These are phyloP conservation scores for Aspergillus hortae DNA, from an alignment of 2,329 filamentous ascomycete genomes.

Conservation along the genomic window DNA sequence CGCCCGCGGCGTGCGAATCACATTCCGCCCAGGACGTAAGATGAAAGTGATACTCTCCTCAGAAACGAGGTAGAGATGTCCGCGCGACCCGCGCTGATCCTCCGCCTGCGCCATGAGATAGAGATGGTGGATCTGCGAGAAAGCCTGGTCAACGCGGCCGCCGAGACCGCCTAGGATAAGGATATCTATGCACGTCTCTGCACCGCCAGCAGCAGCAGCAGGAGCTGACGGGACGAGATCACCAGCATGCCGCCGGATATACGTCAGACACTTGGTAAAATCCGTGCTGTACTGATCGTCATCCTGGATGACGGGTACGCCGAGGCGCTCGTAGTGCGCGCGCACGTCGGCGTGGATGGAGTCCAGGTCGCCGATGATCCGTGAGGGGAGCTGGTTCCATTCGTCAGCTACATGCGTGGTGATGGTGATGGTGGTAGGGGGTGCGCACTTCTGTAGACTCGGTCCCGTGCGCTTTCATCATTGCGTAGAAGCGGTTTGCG, in stretches of 20 bases:
- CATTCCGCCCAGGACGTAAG: constrained; percentile 65
- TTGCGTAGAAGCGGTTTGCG: constrained; percentile 69
- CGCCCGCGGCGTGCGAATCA: constrained; percentile 59
- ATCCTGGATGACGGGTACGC: constrained; percentile 64
- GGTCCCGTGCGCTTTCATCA: constrained; percentile 33
- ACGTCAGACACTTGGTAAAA: constrained; percentile 76
- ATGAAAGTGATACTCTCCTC: constrained; percentile 79
- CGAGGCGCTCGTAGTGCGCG: constrained; percentile 61
- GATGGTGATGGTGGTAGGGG: constrained; percentile 4
- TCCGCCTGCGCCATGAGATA: constrained; percentile 49
- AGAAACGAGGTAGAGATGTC: constrained; percentile 73
- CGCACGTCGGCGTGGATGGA: constrained; percentile 64
- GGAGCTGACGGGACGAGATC: constrained; percentile 19
- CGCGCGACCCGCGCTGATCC: constrained; percentile 26
- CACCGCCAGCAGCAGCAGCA: constrained; percentile 3
- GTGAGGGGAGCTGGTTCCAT: constrained; percentile 53
- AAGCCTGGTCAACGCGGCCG: constrained; percentile 86
- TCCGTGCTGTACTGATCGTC: constrained; percentile 86
- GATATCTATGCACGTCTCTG: constrained; percentile 53
- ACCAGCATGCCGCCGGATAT: constrained; percentile 44
- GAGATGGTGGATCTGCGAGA: constrained; percentile 85
- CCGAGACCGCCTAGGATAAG: constrained; percentile 80
- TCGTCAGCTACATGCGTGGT: neutral
- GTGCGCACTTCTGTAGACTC: constrained; percentile 30
- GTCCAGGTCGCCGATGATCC: constrained; percentile 88